phyloP scores from a whole-genome alignment of 176 grass and related monocot species.

The Avena eriantha region DNA sequence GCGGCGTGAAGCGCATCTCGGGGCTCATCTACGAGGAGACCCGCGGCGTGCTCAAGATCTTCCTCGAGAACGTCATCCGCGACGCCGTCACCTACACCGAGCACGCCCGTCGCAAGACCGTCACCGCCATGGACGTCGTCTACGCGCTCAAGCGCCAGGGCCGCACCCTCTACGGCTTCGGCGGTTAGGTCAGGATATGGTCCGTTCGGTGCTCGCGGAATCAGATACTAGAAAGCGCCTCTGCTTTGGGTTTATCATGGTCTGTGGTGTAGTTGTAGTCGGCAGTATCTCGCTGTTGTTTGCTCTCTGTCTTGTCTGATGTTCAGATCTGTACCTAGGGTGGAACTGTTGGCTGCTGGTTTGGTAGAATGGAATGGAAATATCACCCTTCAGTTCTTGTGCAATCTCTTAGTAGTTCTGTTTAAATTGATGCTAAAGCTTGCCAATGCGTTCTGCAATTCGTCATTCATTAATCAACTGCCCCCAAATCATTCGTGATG shows the following conservation, averaged over 20 bases:
- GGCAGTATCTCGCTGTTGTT: background rate
- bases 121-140: slow-evolving; percentile 87
- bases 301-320: background rate
- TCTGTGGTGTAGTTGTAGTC: background rate
- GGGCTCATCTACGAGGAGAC: slow-evolving; percentile 95
- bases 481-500: too few species aligned
- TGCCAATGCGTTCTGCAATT: too few species aligned
- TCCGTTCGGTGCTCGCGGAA: too few species aligned
- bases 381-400: background rate
- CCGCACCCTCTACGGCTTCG: slow-evolving; percentile 79
- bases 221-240: background rate
- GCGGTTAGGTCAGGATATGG: slow-evolving; percentile 30
- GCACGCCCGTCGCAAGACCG: slow-evolving; percentile 79
- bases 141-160: slow-evolving; percentile 90
- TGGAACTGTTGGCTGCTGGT: background rate
- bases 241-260: background rate
- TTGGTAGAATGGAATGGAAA: background rate
- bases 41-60: slow-evolving; percentile 87
- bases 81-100: slow-evolving; percentile 87
- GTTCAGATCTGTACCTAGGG: background rate
- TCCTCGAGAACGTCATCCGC: slow-evolving; percentile 88
- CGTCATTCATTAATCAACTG: too few species aligned
- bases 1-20: slow-evolving; percentile 83
- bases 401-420: background rate
- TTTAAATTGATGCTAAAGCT: background rate